phyloP scores from a whole-genome alignment of 192 early-diverging fungal genomes.

The Geranomyces variabilis region DNA sequence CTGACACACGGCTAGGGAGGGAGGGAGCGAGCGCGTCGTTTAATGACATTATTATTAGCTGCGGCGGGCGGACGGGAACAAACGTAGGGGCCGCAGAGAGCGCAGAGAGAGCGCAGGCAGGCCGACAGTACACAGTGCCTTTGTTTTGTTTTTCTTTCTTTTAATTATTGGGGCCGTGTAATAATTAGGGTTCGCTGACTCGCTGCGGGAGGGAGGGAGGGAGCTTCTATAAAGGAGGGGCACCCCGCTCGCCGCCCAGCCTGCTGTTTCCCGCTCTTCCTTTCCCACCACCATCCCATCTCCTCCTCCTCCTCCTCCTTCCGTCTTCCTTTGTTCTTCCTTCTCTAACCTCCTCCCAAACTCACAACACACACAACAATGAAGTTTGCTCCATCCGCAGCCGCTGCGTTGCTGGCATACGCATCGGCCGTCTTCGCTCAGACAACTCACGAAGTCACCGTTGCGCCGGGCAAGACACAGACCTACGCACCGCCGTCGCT shows the following conservation, averaged over 20 bases:
- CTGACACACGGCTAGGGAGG: no score
- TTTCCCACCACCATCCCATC: neutral
- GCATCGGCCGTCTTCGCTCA: neutral
- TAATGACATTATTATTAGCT: no score
- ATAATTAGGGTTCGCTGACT: no score
- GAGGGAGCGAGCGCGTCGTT: no score
- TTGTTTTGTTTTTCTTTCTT: no score
- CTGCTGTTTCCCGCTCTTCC: slow-evolving; percentile 9
- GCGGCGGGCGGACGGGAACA: no score
- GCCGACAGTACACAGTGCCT: no score
- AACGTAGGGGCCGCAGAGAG: no score
- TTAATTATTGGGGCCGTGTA: no score
- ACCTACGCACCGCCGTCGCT: slow-evolving; percentile 15
- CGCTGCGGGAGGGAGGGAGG: no score
- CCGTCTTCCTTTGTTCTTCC: neutral
- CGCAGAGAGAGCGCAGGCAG: no score
- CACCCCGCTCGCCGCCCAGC: neutral
- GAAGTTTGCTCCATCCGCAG: slow-evolving; percentile 13
- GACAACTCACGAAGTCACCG: slow-evolving; percentile 24
- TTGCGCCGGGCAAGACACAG: slow-evolving; percentile 18
- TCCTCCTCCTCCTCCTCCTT: neutral
- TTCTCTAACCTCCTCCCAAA: neutral
- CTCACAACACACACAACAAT: neutral
- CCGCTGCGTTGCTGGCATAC: neutral
- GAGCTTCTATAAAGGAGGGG: slow-evolving; percentile 1